These are phyloP conservation scores for Starmerella vitae DNA, from an alignment of 805 yeast species.

Conservation along the genomic window DNA sequence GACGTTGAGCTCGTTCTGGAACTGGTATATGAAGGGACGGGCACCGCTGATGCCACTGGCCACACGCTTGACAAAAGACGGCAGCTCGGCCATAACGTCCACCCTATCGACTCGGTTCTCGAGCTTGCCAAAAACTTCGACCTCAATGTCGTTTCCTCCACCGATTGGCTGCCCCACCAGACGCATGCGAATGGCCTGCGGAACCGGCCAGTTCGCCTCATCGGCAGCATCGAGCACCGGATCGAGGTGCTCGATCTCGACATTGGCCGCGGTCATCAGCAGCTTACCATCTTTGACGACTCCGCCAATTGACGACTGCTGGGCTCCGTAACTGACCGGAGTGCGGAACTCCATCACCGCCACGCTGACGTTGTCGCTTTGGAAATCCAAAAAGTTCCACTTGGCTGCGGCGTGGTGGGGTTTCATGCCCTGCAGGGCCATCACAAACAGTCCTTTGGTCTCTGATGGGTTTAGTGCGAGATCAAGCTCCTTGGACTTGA, in stretches of 20 bases:
- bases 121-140: constrained; percentile 46
- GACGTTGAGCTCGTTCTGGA: constrained; percentile 49
- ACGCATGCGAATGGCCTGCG: constrained; percentile 50
- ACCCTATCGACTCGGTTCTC: constrained; percentile 65
- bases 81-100: constrained; percentile 96
- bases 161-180: constrained; percentile 38
- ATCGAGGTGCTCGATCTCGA: constrained; percentile 32
- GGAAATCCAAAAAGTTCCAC: constrained; percentile 91
- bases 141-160: constrained; percentile 30
- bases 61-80: constrained; percentile 81
- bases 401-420: constrained; percentile 97
- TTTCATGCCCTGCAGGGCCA: constrained; percentile 98
- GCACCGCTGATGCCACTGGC: constrained; percentile 93
- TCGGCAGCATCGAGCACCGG: constrained; percentile 40
- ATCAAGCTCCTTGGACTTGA: constrained; percentile 27
- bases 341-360: constrained; percentile 92
- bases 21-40: constrained; percentile 93
- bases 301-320: constrained; percentile 69
- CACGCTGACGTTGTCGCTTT: constrained; percentile 57
- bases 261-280: constrained; percentile 50
- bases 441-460: constrained; percentile 62
- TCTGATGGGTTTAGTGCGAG: constrained; percentile 25
- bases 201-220: constrained; percentile 86
- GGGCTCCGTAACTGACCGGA: constrained; percentile 74
- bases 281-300: constrained; percentile 52